Evolutionary conservation across 371 early-diverging fungal species (phyloP).

Genomic region (Mucor lusitanicus): DNA sequence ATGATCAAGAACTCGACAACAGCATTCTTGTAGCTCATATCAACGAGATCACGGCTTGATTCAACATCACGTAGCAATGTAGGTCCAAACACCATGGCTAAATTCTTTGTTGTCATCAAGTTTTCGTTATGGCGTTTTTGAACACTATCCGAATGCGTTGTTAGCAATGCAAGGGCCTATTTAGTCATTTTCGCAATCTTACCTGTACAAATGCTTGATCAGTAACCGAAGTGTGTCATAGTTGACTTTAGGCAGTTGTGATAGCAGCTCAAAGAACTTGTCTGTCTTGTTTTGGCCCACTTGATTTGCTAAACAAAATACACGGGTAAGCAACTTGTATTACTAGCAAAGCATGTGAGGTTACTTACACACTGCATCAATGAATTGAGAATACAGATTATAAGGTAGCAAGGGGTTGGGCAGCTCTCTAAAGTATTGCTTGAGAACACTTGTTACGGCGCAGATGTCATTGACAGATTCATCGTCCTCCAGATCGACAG

Average conservation of each 20-base stretch:
- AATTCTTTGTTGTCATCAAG: constrained; percentile 85
- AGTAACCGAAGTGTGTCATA: constrained; percentile 47
- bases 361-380: constrained; percentile 65
- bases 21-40: constrained; percentile 79
- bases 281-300: constrained; percentile 25
- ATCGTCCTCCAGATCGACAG: constrained; percentile 55
- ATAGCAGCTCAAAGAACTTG: constrained; percentile 27
- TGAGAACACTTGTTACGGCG: constrained; percentile 89
- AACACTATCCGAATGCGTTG: constrained; percentile 41
- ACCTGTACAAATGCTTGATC: constrained; percentile 41
- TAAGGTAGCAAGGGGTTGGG: constrained; percentile 91
- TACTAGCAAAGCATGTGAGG: background rate
- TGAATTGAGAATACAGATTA: constrained; percentile 76
- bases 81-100: constrained; percentile 94
- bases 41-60: constrained; percentile 69
- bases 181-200: background rate
- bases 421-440: constrained; percentile 92
- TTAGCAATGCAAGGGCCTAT: background rate
- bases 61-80: constrained; percentile 77
- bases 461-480: constrained; percentile 64
- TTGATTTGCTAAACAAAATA: constrained; percentile 14
- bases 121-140: constrained; percentile 60
- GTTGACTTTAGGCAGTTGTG: constrained; percentile 45
- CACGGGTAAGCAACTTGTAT: background rate
- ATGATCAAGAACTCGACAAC: constrained; percentile 65